Evolutionary conservation across 2,329 filamentous ascomycete genomes (phyloP).

Genomic region (Diaporthe amygdali): DNA sequence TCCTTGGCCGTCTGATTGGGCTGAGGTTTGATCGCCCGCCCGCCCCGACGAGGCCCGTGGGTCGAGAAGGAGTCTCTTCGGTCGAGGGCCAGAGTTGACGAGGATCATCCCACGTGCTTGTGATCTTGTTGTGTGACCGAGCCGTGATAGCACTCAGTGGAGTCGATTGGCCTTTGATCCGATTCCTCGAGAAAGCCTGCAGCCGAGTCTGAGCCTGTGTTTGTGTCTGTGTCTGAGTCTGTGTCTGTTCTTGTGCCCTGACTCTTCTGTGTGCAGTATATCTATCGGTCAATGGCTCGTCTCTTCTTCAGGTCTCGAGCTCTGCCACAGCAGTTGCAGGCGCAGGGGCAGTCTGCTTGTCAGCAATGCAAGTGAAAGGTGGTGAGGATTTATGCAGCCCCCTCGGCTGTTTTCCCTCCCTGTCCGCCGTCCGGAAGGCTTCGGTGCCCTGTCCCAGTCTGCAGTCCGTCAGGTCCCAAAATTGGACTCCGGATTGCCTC

Average conservation of each 20-base stretch:
- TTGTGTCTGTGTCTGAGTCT: not conserved
- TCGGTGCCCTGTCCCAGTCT: slow-evolving; percentile 7
- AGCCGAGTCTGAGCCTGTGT: not conserved
- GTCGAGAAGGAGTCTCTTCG: not conserved
- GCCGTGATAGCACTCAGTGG: not conserved
- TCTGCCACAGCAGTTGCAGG: not conserved
- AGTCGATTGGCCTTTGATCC: not conserved
- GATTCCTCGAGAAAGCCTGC: not conserved
- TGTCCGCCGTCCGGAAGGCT: not conserved
- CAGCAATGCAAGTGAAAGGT: not conserved
- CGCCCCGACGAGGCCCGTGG: slow-evolving; percentile 9
- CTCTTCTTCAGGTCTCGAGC: too few relatives aligned
- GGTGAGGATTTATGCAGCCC: not conserved
- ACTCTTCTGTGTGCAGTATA: not conserved
- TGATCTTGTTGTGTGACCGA: not conserved
- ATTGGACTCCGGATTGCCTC: not conserved
- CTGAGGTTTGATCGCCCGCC: not conserved
- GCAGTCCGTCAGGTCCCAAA: not conserved
- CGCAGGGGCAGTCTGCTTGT: not conserved
- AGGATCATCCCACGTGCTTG: slow-evolving; percentile 11
- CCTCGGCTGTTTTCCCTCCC: not conserved
- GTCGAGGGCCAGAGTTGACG: not conserved
- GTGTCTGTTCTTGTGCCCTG: not conserved
- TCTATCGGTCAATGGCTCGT: not conserved
- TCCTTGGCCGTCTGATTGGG: slow-evolving; percentile 5